Base-by-base conservation (phyloP, 352 stramenopile species). In the Phytophthora ramorum region DNA sequence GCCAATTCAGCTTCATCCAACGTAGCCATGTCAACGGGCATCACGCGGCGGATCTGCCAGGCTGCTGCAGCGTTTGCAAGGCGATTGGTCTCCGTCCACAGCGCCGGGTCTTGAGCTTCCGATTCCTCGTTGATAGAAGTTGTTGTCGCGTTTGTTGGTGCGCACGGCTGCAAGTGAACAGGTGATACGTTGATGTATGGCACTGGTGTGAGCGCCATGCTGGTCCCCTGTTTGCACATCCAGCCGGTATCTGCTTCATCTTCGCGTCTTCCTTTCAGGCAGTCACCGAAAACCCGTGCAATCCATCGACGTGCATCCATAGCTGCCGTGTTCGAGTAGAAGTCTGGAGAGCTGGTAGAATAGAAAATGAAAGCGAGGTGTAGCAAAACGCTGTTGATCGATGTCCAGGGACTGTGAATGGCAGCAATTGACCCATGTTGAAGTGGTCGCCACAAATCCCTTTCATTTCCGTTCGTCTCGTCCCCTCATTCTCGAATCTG, bases 1-100 rank as follows among this genome's bases (percentile, higher is more conserved):
- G 19, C 44, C 45, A 69, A 35, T 30, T 43, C 20, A 20, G 10
- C 12, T 9, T 54, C 19, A 26, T 58, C 38, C 28, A 69, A 17
- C 12, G 20, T 45, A 57, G 44, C 45, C 19, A 58, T 45, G 5
- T 63, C 53, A 54, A 58, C 12, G 7, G 61, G 61, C 38, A 69
- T 58, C 17, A 58, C 28, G 5, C 61, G 52, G 7, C 61, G 61
- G 46, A 69, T 69, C 19, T 63, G 44, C 61, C 61, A 69, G 6
- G 61, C 61, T 19, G 61, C 61, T 8, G 53, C 61, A 4, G 45
- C 61, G 35, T 69, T 69, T 14, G 52, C 44, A 4, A 69, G 60
- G 2, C 24, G 45, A 13, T 69, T 69, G 7, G 26, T 47, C 10
- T 63, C 53, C 16, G 19, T 63, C 60, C 60, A 69, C 38, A 45